Evolutionary conservation across 106 monocot genomes (phyloP).

Genomic region (Dactylorhiza incarnata): DNA sequence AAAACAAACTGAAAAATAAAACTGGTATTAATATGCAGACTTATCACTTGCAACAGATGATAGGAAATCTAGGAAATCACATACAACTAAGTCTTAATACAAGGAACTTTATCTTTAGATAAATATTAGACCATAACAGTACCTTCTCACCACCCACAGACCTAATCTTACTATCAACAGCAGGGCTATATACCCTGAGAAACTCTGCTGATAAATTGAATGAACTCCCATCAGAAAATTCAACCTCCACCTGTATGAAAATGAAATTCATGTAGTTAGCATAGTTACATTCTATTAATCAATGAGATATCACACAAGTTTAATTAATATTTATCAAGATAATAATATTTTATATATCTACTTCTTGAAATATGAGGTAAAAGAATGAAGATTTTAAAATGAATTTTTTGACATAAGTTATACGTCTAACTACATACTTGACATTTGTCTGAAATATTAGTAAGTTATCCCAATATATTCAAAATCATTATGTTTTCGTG

Average conservation of each 20-base stretch:
- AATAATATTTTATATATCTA: not conserved
- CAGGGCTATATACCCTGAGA: conserved; percentile 82
- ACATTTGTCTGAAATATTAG: not conserved
- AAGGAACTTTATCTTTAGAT: not conserved
- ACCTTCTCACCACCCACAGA: conserved; percentile 86
- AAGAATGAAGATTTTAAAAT: not conserved
- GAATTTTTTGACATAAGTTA: not conserved
- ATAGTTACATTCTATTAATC: not conserved
- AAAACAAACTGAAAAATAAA: too few species aligned
- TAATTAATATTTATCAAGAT: not conserved
- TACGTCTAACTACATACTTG: not conserved
- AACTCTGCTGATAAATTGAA: conserved; percentile 76
- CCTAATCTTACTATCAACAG: conserved; percentile 87
- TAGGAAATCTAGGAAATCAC: not conserved
- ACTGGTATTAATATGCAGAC: not conserved
- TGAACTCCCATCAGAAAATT: conserved; percentile 65
- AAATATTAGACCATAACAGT: conserved; percentile 7
- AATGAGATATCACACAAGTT: not conserved
- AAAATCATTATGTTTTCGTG: not conserved
- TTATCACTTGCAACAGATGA: not conserved
- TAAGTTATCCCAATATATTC: not conserved
- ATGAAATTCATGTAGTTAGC: not conserved
- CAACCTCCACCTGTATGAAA: conserved; percentile 58
- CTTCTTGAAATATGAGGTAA: not conserved
- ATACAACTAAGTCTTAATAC: not conserved